Evolutionary conservation across 2,329 filamentous ascomycete genomes (phyloP), one percentile per base, ranked within the genome.

Genomic region (Raffaelea deltoideospora): DNA sequence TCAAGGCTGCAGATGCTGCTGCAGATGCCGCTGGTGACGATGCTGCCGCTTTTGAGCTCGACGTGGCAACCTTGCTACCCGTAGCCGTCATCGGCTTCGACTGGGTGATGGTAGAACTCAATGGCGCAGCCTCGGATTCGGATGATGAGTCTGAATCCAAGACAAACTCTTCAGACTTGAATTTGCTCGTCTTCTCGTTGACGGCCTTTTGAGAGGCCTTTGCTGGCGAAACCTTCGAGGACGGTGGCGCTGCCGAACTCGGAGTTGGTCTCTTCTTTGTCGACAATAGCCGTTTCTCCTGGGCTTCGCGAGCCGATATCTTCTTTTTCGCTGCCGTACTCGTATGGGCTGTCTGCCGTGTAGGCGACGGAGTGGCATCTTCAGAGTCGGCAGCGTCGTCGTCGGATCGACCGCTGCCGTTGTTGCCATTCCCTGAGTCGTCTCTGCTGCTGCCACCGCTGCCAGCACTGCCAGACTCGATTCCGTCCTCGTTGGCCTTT

Each of bases 111-210:
- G 53, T 55, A n/a, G 53, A 53, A 17, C 63, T 52, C 15, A 43
- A 20, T 0, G 45, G 44, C 10, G 26, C 39, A 2, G 43, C 40
- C 17, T 42, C 44, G 1, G 68, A 66, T 13, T 67, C 69, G 1
- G 39, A 38, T 9, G 65, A 68, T n/a, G 57, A 58, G 44, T 70
- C 66, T 1, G 68, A 71, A 43, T 74, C 69, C 21, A 63, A 57
- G 24, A 75, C 61, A 40, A 69, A 67, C 45, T 71, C 70, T 43
- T 69, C 64, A 2, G 71, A 75, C 8, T 72, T 54, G 33, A 64
- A 56, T 22, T 61, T 60, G 23, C 53, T 60, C 26, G 38, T 35
- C 15, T 39, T 43, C n/a, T 55, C 58, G 35, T 58, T 65, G 28
- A 57, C 52, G 17, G 57, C 43, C 43, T 59, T 61, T 10, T 54